Base-by-base conservation (phyloP, 495 filamentous ascomycete species). In the Lepidopterella palustris region DNA sequence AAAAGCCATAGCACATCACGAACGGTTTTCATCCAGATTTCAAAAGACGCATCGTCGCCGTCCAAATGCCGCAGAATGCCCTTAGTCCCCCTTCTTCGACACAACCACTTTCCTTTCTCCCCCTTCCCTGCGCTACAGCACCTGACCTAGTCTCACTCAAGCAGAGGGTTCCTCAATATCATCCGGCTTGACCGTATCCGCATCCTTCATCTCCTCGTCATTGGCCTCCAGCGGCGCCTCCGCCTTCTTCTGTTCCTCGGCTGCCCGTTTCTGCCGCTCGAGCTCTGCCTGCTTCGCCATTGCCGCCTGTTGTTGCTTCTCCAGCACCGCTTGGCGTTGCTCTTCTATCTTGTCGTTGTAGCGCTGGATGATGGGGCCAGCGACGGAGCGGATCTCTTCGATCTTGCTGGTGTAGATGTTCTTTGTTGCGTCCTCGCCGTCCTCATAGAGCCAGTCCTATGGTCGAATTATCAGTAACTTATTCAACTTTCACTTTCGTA, bases 371-470 rank as follows among this genome's bases (percentile, higher is more conserved):
- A 98, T 88, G 60, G 93, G 95, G 18, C 91, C 92, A 49, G 90
- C 86, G 56, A 95, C 78, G 65, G 89, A 84, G 68, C 89, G 88
- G 73, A 99, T 90, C 72, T 99, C 93, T 58, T 97, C 92, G 74
- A 92, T 87, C 82, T 97, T 97, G 69, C 88, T 80, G 51, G 91
- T 80, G 76, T 99, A 99, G 62, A 91, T 77, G 39, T 87, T 89
- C 80, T 96, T 96, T 68, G 89, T 92, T 69, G 92, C 82, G 72
- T 97, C 93, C 58, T 97, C 92, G 65, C 93, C 93, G 26, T 97
- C 93, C 65, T 96, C 91, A 76, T 98, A 97, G 55, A 99, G 84
- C 93, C 93, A 99, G 65, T 97, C 91, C 92, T 97, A 50, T 18
- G 2, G 1, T 21, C 24, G 1, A 25, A 3, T 26, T 42, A 32